phyloP scores from a whole-genome alignment of 2,329 filamentous ascomycete species.

The Massarina eburnea region DNA sequence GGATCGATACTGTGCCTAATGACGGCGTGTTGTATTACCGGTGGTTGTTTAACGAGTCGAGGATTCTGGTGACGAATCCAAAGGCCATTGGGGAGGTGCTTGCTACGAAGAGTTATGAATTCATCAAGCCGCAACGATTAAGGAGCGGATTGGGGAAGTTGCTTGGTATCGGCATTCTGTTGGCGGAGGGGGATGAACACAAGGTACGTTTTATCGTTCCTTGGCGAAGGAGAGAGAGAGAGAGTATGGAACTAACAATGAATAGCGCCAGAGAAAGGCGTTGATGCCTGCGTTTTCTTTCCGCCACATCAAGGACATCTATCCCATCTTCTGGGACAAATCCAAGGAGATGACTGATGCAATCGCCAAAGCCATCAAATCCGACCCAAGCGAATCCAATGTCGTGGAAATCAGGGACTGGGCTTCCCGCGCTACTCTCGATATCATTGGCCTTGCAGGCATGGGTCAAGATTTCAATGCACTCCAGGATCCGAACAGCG shows the following conservation, averaged over 20 bases:
- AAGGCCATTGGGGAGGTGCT: constrained; percentile 54
- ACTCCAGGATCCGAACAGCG: constrained; percentile 53
- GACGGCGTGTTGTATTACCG: constrained; percentile 58
- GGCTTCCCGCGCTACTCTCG: constrained; percentile 56
- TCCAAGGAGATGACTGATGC: constrained; percentile 45
- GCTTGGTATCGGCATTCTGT: constrained; percentile 70
- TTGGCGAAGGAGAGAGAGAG: neutral
- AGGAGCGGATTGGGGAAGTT: constrained; percentile 61
- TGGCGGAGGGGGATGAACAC: constrained; percentile 91
- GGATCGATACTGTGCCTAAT: constrained; percentile 57
- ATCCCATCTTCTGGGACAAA: constrained; percentile 54
- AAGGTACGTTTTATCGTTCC: constrained; percentile 52
- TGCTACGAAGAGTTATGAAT: constrained; percentile 54
- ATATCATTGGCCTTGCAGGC: constrained; percentile 60
- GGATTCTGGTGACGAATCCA: constrained; percentile 49
- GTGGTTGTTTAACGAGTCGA: constrained; percentile 49
- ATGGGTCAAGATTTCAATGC: constrained; percentile 60
- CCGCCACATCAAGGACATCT: constrained; percentile 54
- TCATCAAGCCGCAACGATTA: constrained; percentile 51
- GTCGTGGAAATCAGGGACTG: constrained; percentile 50
- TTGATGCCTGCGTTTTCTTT: constrained; percentile 55
- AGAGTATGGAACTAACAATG: constrained; percentile 8
- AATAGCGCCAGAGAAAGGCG: constrained; percentile 48
- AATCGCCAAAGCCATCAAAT: constrained; percentile 33
- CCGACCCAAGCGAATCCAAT: constrained; percentile 25